phyloP scores from a whole-genome alignment of 305 asterid genomes.

The Solanum chacoense region DNA sequence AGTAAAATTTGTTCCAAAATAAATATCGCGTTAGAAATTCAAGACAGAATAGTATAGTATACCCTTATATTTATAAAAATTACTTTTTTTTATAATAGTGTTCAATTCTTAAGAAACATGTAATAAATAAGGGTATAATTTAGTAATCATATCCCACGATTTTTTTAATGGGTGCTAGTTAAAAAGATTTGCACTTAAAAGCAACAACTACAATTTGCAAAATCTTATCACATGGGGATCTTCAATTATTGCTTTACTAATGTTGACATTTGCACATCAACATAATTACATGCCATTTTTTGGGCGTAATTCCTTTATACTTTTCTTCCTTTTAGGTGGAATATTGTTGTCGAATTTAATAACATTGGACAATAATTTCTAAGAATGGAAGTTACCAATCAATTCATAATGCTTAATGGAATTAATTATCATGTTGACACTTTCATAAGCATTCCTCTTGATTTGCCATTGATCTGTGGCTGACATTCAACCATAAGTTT shows the following conservation, averaged over 20 bases:
- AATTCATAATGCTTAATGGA: not conserved
- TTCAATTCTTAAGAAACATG: not conserved
- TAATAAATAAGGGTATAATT: too few species aligned
- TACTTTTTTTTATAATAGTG: not conserved
- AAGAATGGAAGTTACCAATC: not conserved
- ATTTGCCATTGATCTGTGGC: conserved; percentile 9
- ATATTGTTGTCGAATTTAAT: not conserved
- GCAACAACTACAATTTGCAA: not conserved
- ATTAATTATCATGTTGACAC: not conserved
- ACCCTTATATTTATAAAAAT: too few species aligned
- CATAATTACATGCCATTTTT: not conserved
- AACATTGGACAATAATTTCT: not conserved
- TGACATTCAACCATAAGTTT: conserved; percentile 51
- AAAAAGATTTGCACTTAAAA: not conserved
- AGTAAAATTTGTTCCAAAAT: not conserved
- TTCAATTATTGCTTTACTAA: not conserved
- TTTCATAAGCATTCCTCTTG: not conserved
- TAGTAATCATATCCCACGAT: too few species aligned
- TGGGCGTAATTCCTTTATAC: not conserved
- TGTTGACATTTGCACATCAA: not conserved
- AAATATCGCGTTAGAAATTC: not conserved
- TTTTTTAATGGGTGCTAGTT: too few species aligned
- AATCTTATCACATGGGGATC: not conserved
- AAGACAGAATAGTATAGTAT: not conserved
- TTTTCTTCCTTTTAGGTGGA: not conserved